Evolutionary conservation across 306 rosid species (phyloP).

Genomic region (Castanea sativa): DNA sequence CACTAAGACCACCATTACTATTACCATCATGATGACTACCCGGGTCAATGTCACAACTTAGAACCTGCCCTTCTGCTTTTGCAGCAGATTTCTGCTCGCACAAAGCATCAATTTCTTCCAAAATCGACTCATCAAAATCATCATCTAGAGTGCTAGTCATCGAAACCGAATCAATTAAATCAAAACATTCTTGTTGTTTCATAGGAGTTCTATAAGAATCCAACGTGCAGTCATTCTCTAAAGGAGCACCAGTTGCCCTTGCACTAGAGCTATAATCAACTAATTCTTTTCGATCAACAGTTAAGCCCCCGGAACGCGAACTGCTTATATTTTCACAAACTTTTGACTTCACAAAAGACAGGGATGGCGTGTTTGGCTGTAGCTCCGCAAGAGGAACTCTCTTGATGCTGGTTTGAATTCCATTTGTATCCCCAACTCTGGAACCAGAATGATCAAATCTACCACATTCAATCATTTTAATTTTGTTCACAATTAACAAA

Average conservation of each 20-base stretch:
- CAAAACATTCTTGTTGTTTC: constrained; percentile 29
- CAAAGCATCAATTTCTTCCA: constrained; percentile 66
- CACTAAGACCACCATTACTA: constrained; percentile 9
- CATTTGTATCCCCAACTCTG: constrained; percentile 36
- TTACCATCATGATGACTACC: constrained; percentile 21
- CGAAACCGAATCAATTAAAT: constrained; percentile 30
- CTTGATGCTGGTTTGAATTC: constrained; percentile 22
- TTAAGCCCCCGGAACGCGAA: background rate
- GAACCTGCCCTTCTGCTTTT: constrained; percentile 24
- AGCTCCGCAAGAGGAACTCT: constrained; percentile 63
- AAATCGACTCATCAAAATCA: constrained; percentile 64
- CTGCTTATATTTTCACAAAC: constrained; percentile 5
- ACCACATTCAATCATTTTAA: background rate
- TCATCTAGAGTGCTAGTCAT: constrained; percentile 40
- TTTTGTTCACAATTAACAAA: background rate
- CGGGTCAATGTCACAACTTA: constrained; percentile 1
- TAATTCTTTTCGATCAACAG: background rate
- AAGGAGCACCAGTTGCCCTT: constrained; percentile 2
- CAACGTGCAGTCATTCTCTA: constrained; percentile 9
- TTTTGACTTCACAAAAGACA: background rate
- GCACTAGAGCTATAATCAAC: background rate
- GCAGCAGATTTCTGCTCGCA: constrained; percentile 51
- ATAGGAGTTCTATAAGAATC: constrained; percentile 47
- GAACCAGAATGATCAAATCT: background rate
- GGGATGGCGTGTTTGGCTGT: constrained; percentile 29